Conservation (phyloP, 1,284 basidiomycete species). For the Pseudozyma tsukubaensis region DNA sequence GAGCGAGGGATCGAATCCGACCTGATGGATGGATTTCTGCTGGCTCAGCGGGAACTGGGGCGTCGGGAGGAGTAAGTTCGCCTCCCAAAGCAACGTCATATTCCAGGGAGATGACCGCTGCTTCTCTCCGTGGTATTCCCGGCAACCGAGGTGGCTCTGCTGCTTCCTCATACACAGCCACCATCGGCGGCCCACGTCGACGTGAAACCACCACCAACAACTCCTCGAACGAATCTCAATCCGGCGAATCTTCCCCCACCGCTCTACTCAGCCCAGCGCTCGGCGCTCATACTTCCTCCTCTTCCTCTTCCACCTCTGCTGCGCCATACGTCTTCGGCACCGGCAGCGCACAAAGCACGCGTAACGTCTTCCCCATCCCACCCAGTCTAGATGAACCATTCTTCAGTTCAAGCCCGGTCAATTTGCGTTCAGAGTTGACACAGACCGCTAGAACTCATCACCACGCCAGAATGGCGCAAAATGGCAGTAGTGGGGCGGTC, state of each 20-base stretch:
- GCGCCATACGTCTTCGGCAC: neutral
- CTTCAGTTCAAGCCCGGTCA: conserved; percentile 41
- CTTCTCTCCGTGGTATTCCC: conserved; percentile 26
- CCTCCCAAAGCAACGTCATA: conserved; percentile 17
- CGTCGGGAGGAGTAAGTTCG: conserved; percentile 19
- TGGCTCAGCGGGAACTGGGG: conserved; percentile 8
- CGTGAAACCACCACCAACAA: conserved; percentile 6
- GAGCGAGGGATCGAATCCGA: conserved; percentile 31
- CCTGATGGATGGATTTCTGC: conserved; percentile 43
- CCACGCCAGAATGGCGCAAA: conserved; percentile 10
- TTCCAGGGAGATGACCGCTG: conserved; percentile 3
- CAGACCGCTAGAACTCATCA: conserved; percentile 31
- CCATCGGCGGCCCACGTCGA: conserved; percentile 4
- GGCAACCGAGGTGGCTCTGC: neutral
- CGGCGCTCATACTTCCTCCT: too few species aligned
- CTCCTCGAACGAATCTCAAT: conserved; percentile 39
- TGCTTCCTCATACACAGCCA: neutral
- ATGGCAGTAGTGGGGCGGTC: neutral
- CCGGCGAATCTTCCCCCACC: conserved; percentile 31
- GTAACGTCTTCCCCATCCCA: conserved; percentile 6
- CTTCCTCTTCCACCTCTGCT: neutral
- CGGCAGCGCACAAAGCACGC: too few species aligned
- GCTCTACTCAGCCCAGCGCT: conserved; percentile 30
- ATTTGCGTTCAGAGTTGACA: conserved; percentile 21
- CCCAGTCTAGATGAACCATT: conserved; percentile 37